These are phyloP conservation scores for Amphichorda felina DNA, from an alignment of 2,329 filamentous ascomycete genomes.

Conservation along the genomic window DNA sequence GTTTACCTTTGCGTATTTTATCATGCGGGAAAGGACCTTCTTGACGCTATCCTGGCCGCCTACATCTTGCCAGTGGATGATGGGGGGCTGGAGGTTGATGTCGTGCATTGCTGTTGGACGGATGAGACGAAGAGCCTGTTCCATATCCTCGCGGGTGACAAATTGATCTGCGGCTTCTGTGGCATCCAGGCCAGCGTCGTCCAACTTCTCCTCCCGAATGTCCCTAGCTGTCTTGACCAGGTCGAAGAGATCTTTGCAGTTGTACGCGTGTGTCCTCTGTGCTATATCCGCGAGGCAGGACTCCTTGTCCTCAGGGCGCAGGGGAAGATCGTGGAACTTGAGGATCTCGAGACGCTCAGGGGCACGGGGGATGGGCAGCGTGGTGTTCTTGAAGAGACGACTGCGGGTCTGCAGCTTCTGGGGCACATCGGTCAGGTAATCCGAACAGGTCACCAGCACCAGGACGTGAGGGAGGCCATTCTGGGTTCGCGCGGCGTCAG, in stretches of 20 bases:
- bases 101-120: slow-evolving; percentile 80
- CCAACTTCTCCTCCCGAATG: slow-evolving; percentile 6
- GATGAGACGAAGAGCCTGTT: slow-evolving; percentile 54
- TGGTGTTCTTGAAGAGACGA: slow-evolving; percentile 56
- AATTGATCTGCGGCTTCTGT: slow-evolving; percentile 10
- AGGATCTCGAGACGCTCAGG: slow-evolving; percentile 64
- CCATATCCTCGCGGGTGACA: slow-evolving; percentile 39
- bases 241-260: slow-evolving; percentile 61
- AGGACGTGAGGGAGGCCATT: slow-evolving; percentile 45
- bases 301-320: slow-evolving; percentile 35
- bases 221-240: slow-evolving; percentile 33
- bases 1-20: slow-evolving; percentile 25
- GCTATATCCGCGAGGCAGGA: slow-evolving; percentile 48
- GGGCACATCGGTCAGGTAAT: slow-evolving; percentile 62
- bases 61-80: slow-evolving; percentile 77
- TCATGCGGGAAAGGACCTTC: slow-evolving; percentile 38
- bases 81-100: slow-evolving; percentile 78
- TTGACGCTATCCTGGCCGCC: slow-evolving; percentile 76
- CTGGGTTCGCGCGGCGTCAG: slow-evolving; percentile 21
- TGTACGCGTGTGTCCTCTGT: slow-evolving; percentile 77
- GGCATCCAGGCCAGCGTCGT: neutral
- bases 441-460: slow-evolving; percentile 61
- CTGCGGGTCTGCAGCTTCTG: slow-evolving; percentile 50
- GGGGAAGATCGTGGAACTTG: slow-evolving; percentile 38
- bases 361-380: slow-evolving; percentile 67